These are phyloP conservation scores for Endocladia muricata DNA, from an alignment of 31 red algal species.

Conservation along the genomic window DNA sequence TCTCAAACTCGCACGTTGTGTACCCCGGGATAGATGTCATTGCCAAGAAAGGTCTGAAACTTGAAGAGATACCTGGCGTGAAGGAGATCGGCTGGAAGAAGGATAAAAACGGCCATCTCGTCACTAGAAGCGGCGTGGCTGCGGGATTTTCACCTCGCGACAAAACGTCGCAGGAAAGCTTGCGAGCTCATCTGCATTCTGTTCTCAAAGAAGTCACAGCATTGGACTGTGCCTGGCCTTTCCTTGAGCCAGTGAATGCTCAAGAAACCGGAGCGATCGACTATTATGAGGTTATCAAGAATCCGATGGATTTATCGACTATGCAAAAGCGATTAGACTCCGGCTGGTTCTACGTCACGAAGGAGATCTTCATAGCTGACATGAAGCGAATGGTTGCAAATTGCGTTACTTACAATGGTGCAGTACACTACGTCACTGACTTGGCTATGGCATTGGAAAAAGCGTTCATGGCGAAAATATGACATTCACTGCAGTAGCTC, in stretches of 20 bases:
- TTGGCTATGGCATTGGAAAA: constrained; percentile 83
- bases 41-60: constrained; percentile 55
- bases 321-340: constrained; percentile 88
- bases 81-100: constrained; percentile 73
- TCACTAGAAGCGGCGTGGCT: constrained; percentile 55
- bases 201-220: constrained; percentile 88
- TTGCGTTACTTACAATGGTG: constrained; percentile 90
- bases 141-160: constrained; percentile 64
- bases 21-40: constrained; percentile 89
- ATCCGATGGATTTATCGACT: constrained; percentile 91
- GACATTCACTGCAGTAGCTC: too few species aligned
- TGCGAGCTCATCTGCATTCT: constrained; percentile 83
- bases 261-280: constrained; percentile 93
- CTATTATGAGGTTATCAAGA: constrained; percentile 99
- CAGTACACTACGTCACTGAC: constrained; percentile 91
- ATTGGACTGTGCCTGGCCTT: constrained; percentile 92
- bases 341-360: constrained; percentile 96
- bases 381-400: constrained; percentile 96
- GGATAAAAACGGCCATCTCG: constrained; percentile 24
- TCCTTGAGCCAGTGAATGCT: constrained; percentile 94
- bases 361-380: constrained; percentile 97
- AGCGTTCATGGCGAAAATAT: constrained; percentile 88
- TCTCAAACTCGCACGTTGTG: constrained; percentile 88
- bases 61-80: constrained; percentile 91
- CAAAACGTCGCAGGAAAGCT: constrained; percentile 55